Percentiles rank a stretch among this genome's conserved stretches.
phyloP scores from a whole-genome alignment of 2,329 filamentous ascomycete genomes.

The Dendrostoma leiphaemia region DNA sequence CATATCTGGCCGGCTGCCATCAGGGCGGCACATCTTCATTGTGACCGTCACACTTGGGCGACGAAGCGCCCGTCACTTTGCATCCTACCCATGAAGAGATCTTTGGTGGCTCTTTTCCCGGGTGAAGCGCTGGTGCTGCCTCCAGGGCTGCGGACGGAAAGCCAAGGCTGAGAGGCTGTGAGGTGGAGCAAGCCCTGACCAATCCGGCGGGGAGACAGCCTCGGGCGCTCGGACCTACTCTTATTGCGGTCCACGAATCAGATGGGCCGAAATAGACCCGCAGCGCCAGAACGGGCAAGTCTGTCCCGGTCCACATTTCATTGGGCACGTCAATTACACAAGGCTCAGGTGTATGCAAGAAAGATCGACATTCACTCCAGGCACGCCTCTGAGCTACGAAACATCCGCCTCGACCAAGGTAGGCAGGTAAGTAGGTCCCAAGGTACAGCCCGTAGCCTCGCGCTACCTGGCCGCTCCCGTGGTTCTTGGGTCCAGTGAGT shows the following conservation, averaged over 20 bases:
- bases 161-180: not conserved
- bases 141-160: not conserved
- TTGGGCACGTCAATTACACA: constrained; percentile 4
- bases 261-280: not conserved
- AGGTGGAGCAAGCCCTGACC: not conserved
- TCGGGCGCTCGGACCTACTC: not conserved
- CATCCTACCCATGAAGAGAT: too few species aligned
- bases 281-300: constrained; percentile 11
- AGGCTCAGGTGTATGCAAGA: not conserved
- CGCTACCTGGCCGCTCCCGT: not conserved
- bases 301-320: not conserved
- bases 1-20: not conserved
- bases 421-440: too few species aligned
- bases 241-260: constrained; percentile 7
- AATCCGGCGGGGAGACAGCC: not conserved
- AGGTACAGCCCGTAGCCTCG: too few species aligned
- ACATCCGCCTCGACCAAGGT: not conserved
- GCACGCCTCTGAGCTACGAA: not conserved
- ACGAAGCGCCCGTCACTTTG: too few species aligned
- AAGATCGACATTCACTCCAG: too few species aligned
- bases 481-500: not conserved
- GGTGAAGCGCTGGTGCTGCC: too few species aligned
- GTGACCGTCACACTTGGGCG: too few species aligned
- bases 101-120: too few species aligned
- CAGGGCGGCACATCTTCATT: too few species aligned